Evolutionary conservation across 352 stramenopile species (phyloP).

Genomic region (Pythium rhizo-oryzae): DNA sequence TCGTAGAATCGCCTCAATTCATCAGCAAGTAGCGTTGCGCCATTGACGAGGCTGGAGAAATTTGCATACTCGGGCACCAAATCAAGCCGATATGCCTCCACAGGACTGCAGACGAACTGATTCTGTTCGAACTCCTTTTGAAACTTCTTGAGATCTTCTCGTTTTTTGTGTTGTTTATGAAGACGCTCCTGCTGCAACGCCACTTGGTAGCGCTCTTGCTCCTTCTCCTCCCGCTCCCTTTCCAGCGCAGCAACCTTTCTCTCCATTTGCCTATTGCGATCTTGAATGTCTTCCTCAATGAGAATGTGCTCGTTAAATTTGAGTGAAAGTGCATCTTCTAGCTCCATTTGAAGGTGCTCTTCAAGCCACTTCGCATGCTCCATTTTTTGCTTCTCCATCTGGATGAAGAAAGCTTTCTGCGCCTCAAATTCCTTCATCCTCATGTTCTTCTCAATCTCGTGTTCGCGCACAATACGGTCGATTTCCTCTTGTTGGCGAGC

Average conservation of each 20-base stretch:
- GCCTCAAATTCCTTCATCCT: constrained; percentile 44
- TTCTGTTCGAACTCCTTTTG: constrained; percentile 69
- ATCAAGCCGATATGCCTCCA: constrained; percentile 64
- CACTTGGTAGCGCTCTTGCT: constrained; percentile 45
- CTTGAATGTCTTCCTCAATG: constrained; percentile 33
- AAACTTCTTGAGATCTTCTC: constrained; percentile 56
- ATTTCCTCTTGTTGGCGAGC: constrained; percentile 40
- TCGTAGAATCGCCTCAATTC: constrained; percentile 67
- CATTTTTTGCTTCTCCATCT: constrained; percentile 63
- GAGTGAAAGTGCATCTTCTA: constrained; percentile 56
- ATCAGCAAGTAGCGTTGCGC: constrained; percentile 39
- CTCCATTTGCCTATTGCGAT: constrained; percentile 42
- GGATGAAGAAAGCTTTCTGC: constrained; percentile 55
- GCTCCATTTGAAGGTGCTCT: constrained; percentile 55
- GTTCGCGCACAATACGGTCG: constrained; percentile 40
- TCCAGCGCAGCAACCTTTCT: constrained; percentile 54
- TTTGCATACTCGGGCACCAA: constrained; percentile 36
- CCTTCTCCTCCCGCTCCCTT: constrained; percentile 49
- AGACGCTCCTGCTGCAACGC: constrained; percentile 52
- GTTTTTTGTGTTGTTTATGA: constrained; percentile 46
- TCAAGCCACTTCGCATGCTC: constrained; percentile 37
- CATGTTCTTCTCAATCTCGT: constrained; percentile 43
- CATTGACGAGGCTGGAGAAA: constrained; percentile 40
- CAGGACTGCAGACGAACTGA: constrained; percentile 59
- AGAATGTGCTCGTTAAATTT: constrained; percentile 45